phyloP scores from a whole-genome alignment of 768 basidiomycete genomes.

The Mycena filopes region DNA sequence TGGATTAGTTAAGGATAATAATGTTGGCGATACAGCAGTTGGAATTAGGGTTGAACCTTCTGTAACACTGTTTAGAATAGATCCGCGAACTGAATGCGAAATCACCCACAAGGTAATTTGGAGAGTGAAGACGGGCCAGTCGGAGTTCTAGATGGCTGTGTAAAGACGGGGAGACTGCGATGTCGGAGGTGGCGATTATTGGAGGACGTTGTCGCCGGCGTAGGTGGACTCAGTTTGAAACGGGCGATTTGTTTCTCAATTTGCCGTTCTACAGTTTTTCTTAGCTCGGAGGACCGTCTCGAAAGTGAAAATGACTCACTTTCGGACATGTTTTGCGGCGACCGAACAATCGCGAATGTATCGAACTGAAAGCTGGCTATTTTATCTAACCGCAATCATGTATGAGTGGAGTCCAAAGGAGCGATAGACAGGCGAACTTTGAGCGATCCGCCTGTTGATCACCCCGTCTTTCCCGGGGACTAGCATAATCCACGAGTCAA shows the following conservation, averaged over 20 bases:
- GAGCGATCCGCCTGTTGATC: constrained; percentile 25
- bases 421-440: constrained; percentile 5
- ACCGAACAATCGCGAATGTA: constrained; percentile 22
- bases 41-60: too few species aligned
- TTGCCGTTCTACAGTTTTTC: constrained; percentile 7
- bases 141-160: background rate
- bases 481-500: constrained; percentile 27
- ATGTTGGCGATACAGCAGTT: too few species aligned
- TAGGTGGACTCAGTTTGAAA: constrained; percentile 11
- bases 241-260: constrained; percentile 19
- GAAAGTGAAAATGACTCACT: constrained; percentile 9
- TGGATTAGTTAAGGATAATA: too few species aligned
- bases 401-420: background rate
- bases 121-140: constrained; percentile 7
- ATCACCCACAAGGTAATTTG: constrained; percentile 21
- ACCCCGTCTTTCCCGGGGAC: constrained; percentile 24
- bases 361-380: constrained; percentile 22
- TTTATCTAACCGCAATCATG: background rate
- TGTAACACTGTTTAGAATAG: too few species aligned
- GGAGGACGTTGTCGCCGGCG: background rate
- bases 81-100: background rate
- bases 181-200: constrained; percentile 17
- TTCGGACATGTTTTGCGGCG: constrained; percentile 15
- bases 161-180: constrained; percentile 6
- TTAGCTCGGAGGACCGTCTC: background rate